A percentile compares a stretch with the other conserved stretches of the same genome.
These are phyloP conservation scores for Chlorella sorokiniana DNA, from an alignment of 139 green algal genomes.

Conservation along the genomic window DNA sequence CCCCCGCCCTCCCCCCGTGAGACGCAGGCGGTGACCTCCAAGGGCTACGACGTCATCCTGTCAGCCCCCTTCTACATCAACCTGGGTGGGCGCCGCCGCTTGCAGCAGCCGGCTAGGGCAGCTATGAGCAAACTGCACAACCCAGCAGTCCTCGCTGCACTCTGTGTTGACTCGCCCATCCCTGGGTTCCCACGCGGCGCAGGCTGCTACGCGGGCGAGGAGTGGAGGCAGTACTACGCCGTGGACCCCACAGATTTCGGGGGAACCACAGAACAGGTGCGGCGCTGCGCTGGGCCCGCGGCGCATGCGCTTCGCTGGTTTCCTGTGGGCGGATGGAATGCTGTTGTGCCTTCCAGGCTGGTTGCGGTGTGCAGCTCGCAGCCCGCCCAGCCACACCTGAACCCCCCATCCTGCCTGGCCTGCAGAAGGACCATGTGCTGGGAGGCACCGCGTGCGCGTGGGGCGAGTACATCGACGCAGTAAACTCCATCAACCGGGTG, in stretches of 20 bases:
- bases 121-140: background rate
- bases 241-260: constrained; percentile 45
- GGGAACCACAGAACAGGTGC: constrained; percentile 23
- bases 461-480: constrained; percentile 63
- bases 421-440: constrained; percentile 53
- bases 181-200: no score
- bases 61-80: constrained; percentile 59
- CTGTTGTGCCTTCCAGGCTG: background rate
- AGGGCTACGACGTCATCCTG: constrained; percentile 44
- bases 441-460: constrained; percentile 68
- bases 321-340: background rate
- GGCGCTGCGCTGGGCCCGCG: background rate
- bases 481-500: constrained; percentile 49
- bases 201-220: constrained; percentile 22
- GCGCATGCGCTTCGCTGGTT: background rate
- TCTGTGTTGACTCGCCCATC: no score
- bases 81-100: constrained; percentile 22
- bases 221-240: constrained; percentile 49
- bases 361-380: background rate
- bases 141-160: no score
- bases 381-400: background rate
- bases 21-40: background rate
- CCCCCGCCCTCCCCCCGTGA: no score
- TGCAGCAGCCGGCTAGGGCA: background rate
- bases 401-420: background rate